These are phyloP conservation scores for Phytophthora fragariae DNA, from an alignment of 352 stramenopile genomes.

Conservation along the genomic window DNA sequence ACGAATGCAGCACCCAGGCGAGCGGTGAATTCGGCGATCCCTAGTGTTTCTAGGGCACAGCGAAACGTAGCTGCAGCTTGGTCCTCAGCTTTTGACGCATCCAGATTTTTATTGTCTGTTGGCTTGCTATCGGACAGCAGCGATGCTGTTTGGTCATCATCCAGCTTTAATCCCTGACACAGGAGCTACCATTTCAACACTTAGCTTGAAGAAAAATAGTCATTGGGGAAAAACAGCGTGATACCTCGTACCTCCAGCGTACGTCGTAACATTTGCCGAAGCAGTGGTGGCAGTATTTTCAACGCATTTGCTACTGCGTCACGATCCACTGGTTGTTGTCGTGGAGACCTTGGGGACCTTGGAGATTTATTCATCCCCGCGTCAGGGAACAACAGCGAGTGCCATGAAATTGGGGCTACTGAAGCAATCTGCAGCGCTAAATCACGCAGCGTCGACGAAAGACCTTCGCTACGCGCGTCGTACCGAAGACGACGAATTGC, in stretches of 20 bases:
- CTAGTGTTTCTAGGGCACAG: constrained; percentile 14
- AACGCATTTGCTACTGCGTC: constrained; percentile 6
- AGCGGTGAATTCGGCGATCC: constrained; percentile 27
- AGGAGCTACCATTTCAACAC: constrained; percentile 22
- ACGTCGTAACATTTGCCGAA: constrained; percentile 24
- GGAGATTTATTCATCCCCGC: constrained; percentile 3
- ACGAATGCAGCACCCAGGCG: constrained; percentile 47
- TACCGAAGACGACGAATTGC: constrained; percentile 57
- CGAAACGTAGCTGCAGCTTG: neutral
- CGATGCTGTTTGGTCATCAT: neutral
- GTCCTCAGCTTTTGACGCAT: neutral
- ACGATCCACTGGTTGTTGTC: constrained; percentile 13
- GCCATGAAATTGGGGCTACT: constrained; percentile 47
- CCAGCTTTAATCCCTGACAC: constrained; percentile 4
- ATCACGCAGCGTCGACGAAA: constrained; percentile 38
- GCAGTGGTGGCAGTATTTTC: constrained; percentile 19
- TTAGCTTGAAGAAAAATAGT: neutral
- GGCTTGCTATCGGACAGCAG: neutral
- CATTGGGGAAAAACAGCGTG: neutral
- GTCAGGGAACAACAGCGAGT: constrained; percentile 17
- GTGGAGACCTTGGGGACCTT: constrained; percentile 18
- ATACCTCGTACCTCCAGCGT: constrained; percentile 25
- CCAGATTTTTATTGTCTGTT: neutral
- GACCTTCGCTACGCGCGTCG: constrained; percentile 23
- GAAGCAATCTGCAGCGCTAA: constrained; percentile 48